Evolutionary conservation across 257 asterid species (phyloP).

Genomic region (Primulina eburnea): DNA sequence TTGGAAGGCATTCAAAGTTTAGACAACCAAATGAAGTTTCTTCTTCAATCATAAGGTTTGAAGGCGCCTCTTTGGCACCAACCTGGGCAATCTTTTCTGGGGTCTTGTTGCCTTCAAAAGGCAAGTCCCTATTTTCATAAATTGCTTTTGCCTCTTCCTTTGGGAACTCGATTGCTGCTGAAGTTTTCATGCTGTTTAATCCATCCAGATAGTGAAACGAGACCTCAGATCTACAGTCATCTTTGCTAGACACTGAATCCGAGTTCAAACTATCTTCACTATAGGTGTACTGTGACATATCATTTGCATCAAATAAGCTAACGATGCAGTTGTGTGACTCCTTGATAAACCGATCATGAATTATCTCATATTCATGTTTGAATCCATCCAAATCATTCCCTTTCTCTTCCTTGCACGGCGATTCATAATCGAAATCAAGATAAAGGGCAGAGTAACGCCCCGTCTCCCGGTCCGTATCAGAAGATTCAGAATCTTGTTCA

Average conservation of each 20-base stretch:
- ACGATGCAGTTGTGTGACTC: conserved; percentile 18
- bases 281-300: conserved; percentile 29
- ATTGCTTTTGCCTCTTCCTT: conserved; percentile 22
- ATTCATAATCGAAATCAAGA: conserved; percentile 36
- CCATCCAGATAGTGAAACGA: conserved; percentile 21
- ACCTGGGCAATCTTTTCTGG: not conserved
- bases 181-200: not conserved
- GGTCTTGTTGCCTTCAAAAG: conserved; percentile 13
- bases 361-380: not conserved
- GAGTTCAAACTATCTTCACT: conserved; percentile 40
- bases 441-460: conserved; percentile 29
- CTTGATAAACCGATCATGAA: conserved; percentile 18
- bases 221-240: conserved; percentile 29
- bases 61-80: not conserved
- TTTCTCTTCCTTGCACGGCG: conserved; percentile 11
- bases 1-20: not conserved
- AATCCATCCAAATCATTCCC: conserved; percentile 28
- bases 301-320: conserved; percentile 29
- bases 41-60: not conserved
- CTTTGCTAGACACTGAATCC: conserved; percentile 26
- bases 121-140: conserved; percentile 9
- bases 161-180: conserved; percentile 15
- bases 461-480: conserved; percentile 59
- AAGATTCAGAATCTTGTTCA: conserved; percentile 33
- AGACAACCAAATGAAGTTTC: conserved; percentile 11